phyloP scores from a whole-genome alignment of 176 grass and related monocot genomes.

The Paspalum vaginatum region DNA sequence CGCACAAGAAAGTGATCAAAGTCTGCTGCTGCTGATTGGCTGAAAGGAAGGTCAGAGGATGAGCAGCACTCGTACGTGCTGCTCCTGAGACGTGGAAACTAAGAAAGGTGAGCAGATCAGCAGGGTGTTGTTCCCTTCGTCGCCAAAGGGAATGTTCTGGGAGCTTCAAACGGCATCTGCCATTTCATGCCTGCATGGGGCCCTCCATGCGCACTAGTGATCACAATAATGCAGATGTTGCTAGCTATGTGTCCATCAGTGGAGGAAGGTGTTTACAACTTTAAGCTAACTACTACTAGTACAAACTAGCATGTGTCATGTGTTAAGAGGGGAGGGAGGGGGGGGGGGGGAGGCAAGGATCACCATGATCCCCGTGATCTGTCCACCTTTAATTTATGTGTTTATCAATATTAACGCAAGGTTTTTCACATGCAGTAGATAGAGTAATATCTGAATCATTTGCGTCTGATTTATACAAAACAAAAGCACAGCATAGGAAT shows the following conservation, averaged over 20 bases:
- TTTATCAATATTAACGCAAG: neutral
- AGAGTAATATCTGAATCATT: too few relatives aligned
- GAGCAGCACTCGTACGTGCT: neutral
- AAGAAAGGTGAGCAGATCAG: slow-evolving; percentile 37
- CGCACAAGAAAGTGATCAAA: neutral
- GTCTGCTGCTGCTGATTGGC: neutral
- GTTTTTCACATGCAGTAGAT: neutral
- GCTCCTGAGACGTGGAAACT: slow-evolving; percentile 51
- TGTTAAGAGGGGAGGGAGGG: too few relatives aligned
- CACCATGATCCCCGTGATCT: neutral
- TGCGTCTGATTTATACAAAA: too few relatives aligned
- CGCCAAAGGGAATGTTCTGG: slow-evolving; percentile 45
- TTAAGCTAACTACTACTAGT: neutral
- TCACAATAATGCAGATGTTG: slow-evolving; percentile 44
- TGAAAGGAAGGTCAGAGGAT: slow-evolving; percentile 29
- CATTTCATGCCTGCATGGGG: slow-evolving; percentile 3
- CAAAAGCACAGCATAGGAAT: too few relatives aligned
- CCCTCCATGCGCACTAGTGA: slow-evolving; percentile 30
- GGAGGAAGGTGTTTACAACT: neutral
- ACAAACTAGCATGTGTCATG: neutral
- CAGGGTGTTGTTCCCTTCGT: neutral
- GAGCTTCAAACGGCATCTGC: slow-evolving; percentile 36
- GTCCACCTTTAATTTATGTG: neutral
- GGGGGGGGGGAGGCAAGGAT: too few relatives aligned
- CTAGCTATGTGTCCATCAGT: neutral